These are phyloP conservation scores for Stylonectria norvegica DNA, from an alignment of 2,329 filamentous ascomycete species.

Conservation along the genomic window DNA sequence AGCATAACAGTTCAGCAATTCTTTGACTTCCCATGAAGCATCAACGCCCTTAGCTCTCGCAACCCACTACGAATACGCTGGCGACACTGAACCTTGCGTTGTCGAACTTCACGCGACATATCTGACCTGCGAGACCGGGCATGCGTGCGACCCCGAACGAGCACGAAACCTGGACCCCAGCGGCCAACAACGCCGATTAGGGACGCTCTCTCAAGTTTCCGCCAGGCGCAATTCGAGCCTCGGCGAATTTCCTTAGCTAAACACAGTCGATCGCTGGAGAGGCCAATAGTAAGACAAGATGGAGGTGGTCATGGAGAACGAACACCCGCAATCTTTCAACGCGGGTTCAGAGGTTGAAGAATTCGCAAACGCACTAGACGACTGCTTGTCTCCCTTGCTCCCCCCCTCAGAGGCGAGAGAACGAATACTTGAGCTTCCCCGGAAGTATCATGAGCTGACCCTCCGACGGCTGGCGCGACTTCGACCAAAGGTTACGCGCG, in stretches of 20 bases:
- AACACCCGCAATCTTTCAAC: constrained; percentile 14
- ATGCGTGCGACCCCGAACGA: constrained; percentile 23
- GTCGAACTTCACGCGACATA: constrained; percentile 11
- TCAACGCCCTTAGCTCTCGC: constrained; percentile 14
- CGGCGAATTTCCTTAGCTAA: constrained; percentile 2
- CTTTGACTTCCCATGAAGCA: constrained; percentile 17
- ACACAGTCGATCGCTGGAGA: no score
- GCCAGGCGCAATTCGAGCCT: no score
- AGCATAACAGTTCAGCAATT: constrained; percentile 25
- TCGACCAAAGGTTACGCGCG: constrained; percentile 27
- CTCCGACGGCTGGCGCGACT: constrained; percentile 31
- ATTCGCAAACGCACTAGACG: constrained; percentile 80
- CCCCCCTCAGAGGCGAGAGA: constrained; percentile 54
- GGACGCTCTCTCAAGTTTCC: no score
- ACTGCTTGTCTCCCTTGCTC: constrained; percentile 56
- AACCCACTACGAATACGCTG: constrained; percentile 10
- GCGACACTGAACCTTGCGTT: no score
- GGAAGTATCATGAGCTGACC: constrained; percentile 57
- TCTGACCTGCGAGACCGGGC: constrained; percentile 12
- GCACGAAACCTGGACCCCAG: constrained; percentile 20
- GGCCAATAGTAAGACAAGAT: no score
- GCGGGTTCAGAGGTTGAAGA: constrained; percentile 78
- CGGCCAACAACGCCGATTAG: constrained; percentile 26
- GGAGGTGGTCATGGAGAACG: constrained; percentile 9
- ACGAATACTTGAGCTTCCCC: constrained; percentile 61